phyloP scores from a whole-genome alignment of 257 asterid genomes.

The Penstemon eatonii region DNA sequence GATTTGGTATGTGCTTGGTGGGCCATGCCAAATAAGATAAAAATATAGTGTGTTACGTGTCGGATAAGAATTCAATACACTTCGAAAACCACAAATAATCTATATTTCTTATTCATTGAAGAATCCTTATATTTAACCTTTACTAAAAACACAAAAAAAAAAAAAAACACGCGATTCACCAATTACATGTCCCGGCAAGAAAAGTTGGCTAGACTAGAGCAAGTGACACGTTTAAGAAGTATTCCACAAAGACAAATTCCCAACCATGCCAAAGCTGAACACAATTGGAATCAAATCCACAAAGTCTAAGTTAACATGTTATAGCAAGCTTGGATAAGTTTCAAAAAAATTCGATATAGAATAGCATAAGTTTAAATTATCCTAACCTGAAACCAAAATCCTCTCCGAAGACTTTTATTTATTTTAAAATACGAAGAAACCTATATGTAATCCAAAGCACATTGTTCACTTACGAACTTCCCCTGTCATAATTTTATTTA shows the following conservation, averaged over 20 bases:
- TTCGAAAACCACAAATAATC: no score
- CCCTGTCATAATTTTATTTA: not conserved
- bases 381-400: not conserved
- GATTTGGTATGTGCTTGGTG: no score
- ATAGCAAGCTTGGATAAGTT: not conserved
- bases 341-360: not conserved
- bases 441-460: not conserved
- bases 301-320: not conserved
- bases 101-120: no score
- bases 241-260: not conserved
- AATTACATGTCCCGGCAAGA: not conserved
- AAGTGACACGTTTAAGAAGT: not conserved
- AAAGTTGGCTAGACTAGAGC: conserved; percentile 13
- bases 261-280: not conserved
- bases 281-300: not conserved
- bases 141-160: not conserved
- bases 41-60: no score
- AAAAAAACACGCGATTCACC: no score
- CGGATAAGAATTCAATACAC: no score
- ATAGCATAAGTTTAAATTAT: not conserved
- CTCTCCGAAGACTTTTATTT: not conserved
- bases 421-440: not conserved
- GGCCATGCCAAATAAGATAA: no score
- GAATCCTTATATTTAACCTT: no score
- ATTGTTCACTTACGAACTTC: not conserved